These are phyloP conservation scores for Abrus pulchellus DNA, from an alignment of 306 rosid species.

Conservation along the genomic window DNA sequence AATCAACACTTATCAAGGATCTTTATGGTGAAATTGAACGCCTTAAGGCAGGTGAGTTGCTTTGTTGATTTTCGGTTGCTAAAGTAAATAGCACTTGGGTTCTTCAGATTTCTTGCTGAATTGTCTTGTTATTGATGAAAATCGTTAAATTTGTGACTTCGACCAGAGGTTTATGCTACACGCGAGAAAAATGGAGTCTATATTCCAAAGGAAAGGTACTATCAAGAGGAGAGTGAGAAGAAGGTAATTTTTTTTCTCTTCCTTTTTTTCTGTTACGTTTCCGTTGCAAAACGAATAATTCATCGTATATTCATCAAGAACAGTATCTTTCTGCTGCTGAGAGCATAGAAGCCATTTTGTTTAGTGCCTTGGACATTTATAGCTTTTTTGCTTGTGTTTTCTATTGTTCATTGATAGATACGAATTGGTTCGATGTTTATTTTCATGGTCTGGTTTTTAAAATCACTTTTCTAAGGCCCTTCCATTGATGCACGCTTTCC, in stretches of 20 bases:
- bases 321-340: conserved; percentile 8
- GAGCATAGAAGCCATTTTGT: not conserved
- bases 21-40: conserved; percentile 99
- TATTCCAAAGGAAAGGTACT: conserved; percentile 91
- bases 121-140: not conserved
- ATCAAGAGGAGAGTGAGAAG: conserved; percentile 91
- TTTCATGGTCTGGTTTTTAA: conserved; percentile 1
- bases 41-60: conserved; percentile 78
- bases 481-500: conserved; percentile 28
- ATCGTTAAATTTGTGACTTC: conserved; percentile 40
- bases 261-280: not conserved
- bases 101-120: conserved; percentile 6
- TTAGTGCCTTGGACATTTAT: not conserved
- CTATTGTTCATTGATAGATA: not conserved
- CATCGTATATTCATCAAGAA: not conserved
- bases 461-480: not conserved
- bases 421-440: conserved; percentile 12
- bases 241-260: conserved; percentile 62
- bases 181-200: conserved; percentile 98
- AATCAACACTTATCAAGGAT: conserved; percentile 94
- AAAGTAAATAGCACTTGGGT: not conserved
- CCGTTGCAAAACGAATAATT: not conserved
- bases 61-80: conserved; percentile 22
- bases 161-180: conserved; percentile 92
- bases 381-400: not conserved